A percentile compares a stretch with the other conserved stretches of the same genome.
These are phyloP conservation scores for Apiospora malaysiana DNA, from an alignment of 2,329 filamentous ascomycete species.

Conservation along the genomic window DNA sequence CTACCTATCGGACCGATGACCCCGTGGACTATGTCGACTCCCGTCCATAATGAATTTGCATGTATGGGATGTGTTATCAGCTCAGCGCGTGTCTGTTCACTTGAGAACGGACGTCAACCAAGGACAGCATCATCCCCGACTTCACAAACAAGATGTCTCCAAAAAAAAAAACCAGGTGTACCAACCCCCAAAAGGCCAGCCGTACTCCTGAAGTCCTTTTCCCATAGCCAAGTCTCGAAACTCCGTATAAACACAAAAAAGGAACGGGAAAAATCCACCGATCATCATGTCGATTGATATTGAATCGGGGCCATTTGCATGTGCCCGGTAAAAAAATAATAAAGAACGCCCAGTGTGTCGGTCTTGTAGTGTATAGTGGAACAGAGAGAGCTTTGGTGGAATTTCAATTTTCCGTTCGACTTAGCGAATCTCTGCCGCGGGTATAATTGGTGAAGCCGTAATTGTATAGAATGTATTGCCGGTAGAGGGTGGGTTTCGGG, in stretches of 20 bases:
- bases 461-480: not conserved
- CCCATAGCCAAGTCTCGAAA: conserved; percentile 4
- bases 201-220: not conserved
- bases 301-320: not conserved
- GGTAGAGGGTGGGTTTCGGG: not conserved
- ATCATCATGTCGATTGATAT: not conserved
- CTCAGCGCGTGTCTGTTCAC: not conserved
- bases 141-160: not conserved
- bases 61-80: not conserved
- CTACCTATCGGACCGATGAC: not conserved
- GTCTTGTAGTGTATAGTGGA: not conserved
- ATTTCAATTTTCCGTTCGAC: not conserved
- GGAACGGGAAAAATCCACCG: not conserved
- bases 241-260: conserved; percentile 11
- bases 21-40: not conserved
- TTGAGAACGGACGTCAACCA: not conserved
- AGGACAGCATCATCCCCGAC: not conserved
- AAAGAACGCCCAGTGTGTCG: conserved; percentile 5
- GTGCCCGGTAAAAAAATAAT: not conserved
- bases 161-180: not conserved
- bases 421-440: conserved; percentile 1
- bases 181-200: not conserved
- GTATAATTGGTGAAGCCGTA: conserved; percentile 1
- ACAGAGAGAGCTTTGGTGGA: not conserved
- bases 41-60: not conserved